These are phyloP conservation scores for Sindora glabra DNA, from an alignment of 306 rosid species.

Conservation along the genomic window DNA sequence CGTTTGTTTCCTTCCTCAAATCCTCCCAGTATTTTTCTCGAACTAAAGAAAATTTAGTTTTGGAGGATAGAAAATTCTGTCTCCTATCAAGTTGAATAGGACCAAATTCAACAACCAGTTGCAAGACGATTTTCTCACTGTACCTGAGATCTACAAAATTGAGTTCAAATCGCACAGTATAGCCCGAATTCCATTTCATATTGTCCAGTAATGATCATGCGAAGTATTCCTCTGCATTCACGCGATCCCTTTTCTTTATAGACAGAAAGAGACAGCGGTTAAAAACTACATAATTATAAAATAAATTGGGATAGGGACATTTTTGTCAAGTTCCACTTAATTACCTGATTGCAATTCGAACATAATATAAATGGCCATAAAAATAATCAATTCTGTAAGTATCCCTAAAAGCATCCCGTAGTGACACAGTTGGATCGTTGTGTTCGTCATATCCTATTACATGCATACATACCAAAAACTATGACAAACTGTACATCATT, in stretches of 20 bases:
- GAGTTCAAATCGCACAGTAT: constrained; percentile 28
- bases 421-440: constrained; percentile 23
- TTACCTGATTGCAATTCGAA: constrained; percentile 32
- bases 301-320: no score
- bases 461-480: background rate
- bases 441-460: constrained; percentile 31
- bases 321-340: no score
- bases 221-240: constrained; percentile 35
- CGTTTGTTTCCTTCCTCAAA: no score
- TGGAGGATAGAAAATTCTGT: no score
- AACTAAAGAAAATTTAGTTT: no score
- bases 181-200: constrained; percentile 36
- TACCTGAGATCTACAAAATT: constrained; percentile 26
- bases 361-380: constrained; percentile 28
- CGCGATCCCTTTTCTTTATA: constrained; percentile 19
- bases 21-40: no score
- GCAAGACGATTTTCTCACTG: constrained; percentile 8
- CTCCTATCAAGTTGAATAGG: no score
- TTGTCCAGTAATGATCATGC: constrained; percentile 49
- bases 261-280: no score
- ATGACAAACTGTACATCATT: background rate
- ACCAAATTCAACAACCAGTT: no score
- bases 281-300: background rate
- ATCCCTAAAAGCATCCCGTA: constrained; percentile 29
- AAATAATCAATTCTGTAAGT: constrained; percentile 31